Evolutionary conservation across 768 basidiomycete species (phyloP), one percentile per base, ranked within the genome.

Genomic region (Mycena sanguinolenta): DNA sequence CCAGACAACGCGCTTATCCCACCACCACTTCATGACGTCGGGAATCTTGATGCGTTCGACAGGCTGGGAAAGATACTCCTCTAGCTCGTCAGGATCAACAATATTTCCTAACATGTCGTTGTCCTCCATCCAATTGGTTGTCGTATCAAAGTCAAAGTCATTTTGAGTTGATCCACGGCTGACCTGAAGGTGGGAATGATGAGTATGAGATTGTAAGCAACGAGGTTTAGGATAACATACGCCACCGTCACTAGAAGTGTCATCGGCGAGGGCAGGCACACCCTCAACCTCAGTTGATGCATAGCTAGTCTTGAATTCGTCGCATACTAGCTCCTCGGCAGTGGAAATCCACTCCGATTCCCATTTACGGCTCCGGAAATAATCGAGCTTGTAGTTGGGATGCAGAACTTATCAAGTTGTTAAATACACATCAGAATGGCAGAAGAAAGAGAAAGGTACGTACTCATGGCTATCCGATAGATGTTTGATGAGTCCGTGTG

Each of bases 391-490:
- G 49, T 28, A 44, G 32, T 30, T 39, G 3, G 69, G 69, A 25
- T 70, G 69, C 28, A 70, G 69, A 7, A 39, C 39, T 39, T 38
- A 14, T 38, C 36, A 14, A 14, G 36, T 38, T 38, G 36, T 38
- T 38, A 38, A 38, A 38, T 38, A 38, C n/a, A n/a, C n/a, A 38
- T 38, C 36, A 7, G 36, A 38, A 14, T 12, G 16, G 16, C 16
- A 5, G 16, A 39, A 39, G 10, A 10, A 39, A 39, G 39, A 10
- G 39, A 12, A 39, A 5, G 39, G 16, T 14, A 39, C 39, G 16
- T 60, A 79, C 78, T 61, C 77, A 79, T 79, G 4, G 77, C 75
- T 44, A 80, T 79, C 2, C 74, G 64, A 59, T 79, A 80, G 0
- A 74, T 62, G 19, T 73, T 69, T 0, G 77, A 76, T 8, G 13